Evolutionary conservation across 768 basidiomycete genomes (phyloP).

Genomic region (Ramaria sp.): DNA sequence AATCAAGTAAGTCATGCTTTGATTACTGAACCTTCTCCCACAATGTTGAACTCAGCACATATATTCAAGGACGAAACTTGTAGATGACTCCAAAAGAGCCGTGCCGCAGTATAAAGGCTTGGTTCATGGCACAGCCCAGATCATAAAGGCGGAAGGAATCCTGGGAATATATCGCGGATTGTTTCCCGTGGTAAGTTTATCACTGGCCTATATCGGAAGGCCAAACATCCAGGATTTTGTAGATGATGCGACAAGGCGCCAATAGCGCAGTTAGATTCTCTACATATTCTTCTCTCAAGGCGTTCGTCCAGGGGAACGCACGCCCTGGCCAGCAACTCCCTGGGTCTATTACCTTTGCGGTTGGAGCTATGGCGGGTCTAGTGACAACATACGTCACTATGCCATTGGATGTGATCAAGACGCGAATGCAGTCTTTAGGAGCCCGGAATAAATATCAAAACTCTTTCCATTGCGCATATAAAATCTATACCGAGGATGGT

Average conservation of each 20-base stretch:
- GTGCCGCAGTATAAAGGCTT: conserved; percentile 81
- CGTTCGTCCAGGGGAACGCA: conserved; percentile 77
- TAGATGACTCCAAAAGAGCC: conserved; percentile 84
- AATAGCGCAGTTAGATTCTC: conserved; percentile 96
- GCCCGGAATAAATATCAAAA: conserved; percentile 82
- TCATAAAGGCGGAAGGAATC: conserved; percentile 79
- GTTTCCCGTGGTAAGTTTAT: conserved; percentile 73
- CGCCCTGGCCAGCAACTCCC: conserved; percentile 81
- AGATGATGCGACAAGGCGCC: conserved; percentile 98
- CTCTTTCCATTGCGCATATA: conserved; percentile 90
- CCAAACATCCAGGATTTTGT: not conserved
- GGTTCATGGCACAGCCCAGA: conserved; percentile 70
- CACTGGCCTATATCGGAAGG: not conserved
- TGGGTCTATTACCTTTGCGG: conserved; percentile 82
- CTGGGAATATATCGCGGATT: conserved; percentile 81
- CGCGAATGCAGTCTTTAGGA: conserved; percentile 90
- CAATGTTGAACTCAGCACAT: not conserved
- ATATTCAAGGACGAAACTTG: conserved; percentile 86
- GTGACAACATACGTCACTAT: conserved; percentile 91
- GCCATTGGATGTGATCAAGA: conserved; percentile 91
- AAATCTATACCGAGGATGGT: conserved; percentile 92
- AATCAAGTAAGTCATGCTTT: conserved; percentile 64
- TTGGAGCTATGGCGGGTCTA: conserved; percentile 87
- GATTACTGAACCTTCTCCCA: not conserved
- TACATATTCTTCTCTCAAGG: conserved; percentile 89